Percentiles rank a stretch among this genome's conserved stretches.
These are phyloP conservation scores for Aspergillus oerlinghausenensis DNA, from an alignment of 2,329 filamentous ascomycete species.

Conservation along the genomic window DNA sequence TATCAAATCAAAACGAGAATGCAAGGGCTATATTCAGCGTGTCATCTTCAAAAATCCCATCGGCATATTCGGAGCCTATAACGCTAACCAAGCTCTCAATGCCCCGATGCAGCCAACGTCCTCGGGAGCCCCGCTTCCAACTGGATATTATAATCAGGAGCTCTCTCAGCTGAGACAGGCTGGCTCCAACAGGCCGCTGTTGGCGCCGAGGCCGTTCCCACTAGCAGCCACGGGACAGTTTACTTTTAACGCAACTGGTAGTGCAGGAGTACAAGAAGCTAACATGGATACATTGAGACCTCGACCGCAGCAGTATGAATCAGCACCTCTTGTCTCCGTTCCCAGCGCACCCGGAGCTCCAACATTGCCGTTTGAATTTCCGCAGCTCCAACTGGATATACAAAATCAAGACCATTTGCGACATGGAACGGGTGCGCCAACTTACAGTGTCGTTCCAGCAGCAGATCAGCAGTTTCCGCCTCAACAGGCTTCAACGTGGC, in stretches of 20 bases:
- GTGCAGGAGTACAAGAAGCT: neutral
- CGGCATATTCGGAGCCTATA: slow-evolving; percentile 27
- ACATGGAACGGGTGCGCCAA: neutral
- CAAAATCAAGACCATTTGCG: neutral
- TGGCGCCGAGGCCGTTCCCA: slow-evolving; percentile 28
- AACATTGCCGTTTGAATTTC: neutral
- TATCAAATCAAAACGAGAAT: slow-evolving; percentile 43
- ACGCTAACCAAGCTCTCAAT: slow-evolving; percentile 15
- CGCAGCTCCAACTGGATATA: neutral
- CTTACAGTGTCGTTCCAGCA: neutral
- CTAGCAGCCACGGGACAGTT: slow-evolving; percentile 11
- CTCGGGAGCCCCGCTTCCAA: slow-evolving; percentile 14
- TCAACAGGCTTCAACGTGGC: neutral
- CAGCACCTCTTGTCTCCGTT: neutral
- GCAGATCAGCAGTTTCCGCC: neutral
- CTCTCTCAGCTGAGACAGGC: slow-evolving; percentile 24
- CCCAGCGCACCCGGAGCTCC: neutral
- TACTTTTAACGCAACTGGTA: slow-evolving; percentile 4
- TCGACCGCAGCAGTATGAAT: slow-evolving; percentile 2
- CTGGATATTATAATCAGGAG: slow-evolving; percentile 17
- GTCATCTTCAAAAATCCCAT: slow-evolving; percentile 40
- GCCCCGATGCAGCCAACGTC: slow-evolving; percentile 19
- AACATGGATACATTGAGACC: slow-evolving; percentile 15
- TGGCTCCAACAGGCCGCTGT: slow-evolving; percentile 29
- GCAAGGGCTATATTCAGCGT: slow-evolving; percentile 41